Conservation (phyloP, 306 rosid species). For the Glycine soja region DNA sequence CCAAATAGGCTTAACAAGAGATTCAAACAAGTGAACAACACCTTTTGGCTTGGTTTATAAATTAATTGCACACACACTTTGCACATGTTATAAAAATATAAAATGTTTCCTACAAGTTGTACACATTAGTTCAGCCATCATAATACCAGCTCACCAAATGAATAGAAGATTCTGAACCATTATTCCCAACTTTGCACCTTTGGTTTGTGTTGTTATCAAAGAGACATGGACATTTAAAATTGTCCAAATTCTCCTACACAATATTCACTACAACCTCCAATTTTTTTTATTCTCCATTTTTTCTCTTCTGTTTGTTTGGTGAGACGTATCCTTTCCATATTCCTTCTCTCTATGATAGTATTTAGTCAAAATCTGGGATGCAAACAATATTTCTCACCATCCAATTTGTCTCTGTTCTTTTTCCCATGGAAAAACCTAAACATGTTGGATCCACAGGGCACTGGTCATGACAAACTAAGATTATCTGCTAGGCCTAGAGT, state of each 20-base stretch:
- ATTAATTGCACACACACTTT: not conserved
- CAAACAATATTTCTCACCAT: not conserved
- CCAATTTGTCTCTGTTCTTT: not conserved
- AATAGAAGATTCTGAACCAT: not conserved
- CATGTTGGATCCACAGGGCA: not conserved
- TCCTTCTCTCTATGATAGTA: not conserved
- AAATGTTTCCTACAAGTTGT: not conserved
- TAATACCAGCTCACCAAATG: not conserved
- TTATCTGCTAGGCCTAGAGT: not conserved
- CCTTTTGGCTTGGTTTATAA: not conserved
- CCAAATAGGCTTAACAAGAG: not conserved
- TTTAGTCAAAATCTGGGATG: not conserved
- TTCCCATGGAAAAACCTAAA: not conserved
- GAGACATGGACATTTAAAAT: not conserved
- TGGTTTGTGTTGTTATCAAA: not conserved
- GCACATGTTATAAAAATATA: not conserved
- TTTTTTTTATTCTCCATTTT: not conserved
- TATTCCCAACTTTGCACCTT: conserved; percentile 7
- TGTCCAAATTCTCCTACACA: not conserved
- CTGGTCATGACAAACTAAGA: not conserved
- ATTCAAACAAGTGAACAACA: not conserved
- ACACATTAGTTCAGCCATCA: not conserved
- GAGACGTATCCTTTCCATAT: not conserved
- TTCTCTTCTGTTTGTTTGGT: not conserved
- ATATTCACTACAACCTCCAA: not conserved